Base-by-base conservation (phyloP, 768 basidiomycete genomes). In the Mycena capillaripes region DNA sequence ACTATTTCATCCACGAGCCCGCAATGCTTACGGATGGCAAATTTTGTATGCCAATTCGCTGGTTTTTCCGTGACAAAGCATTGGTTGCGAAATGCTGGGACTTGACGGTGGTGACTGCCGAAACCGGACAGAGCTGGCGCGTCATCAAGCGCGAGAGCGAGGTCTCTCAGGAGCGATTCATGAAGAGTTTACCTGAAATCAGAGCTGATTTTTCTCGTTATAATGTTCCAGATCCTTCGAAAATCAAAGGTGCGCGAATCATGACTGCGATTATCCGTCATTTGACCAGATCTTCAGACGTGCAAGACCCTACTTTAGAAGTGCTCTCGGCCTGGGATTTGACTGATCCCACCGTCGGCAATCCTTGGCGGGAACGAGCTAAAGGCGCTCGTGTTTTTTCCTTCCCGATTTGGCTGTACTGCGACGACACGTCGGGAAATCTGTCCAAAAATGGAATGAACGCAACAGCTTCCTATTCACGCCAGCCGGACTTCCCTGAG, bases 381-480 rank as follows among this genome's bases (percentile, higher is more conserved):
- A 70, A 82, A 2, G 83, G 84, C 0, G 38, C 71, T 23, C 79
- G 78, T 30, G 82, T 85, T 9, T 38, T 78, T 16, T 38, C 78
- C 0, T 69, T 84, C 23, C 81, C 81, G 16, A 58, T 87, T 0
- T 85, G 84, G 83, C 44, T 84, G 0, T 86, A 86, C 71, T 85
- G 85, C 66, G 85, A 87, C 53, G 83, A 87, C 60, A 85, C 84
- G 0, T 87, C 84, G 0, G 86, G 86, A 0, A 87, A 87, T 69
- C 38, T 74, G 0, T 87, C 85, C 0, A 88, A 88, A 71, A 85
- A 86, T 87, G 86, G 86, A 88, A 87, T 68, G 79, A 84, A 60
- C 86, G 87, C 61, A 85, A 86, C 68, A 79, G 75, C 5, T 82
- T 84, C 53, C 77, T 86, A 0, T 82, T 85, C 50, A 83, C 80